Percentiles rank a stretch among this genome's conserved stretches.
Evolutionary conservation across 768 basidiomycete species (phyloP).

Genomic region (Candolleomyces aberdarensis): DNA sequence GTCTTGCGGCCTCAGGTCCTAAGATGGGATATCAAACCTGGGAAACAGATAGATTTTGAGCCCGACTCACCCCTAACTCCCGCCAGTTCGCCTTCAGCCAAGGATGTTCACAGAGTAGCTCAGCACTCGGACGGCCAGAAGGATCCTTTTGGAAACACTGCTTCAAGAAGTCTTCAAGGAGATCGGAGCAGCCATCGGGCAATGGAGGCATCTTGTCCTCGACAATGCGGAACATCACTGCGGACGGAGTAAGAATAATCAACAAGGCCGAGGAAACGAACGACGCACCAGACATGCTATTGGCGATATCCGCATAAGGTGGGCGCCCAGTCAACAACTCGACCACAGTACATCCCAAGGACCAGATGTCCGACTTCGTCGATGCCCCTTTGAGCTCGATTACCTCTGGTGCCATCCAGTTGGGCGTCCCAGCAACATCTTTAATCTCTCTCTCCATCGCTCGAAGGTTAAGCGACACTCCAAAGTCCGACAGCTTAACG

Average conservation of each 20-base stretch:
- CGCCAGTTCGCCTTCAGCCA: conserved; percentile 87
- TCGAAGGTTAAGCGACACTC: conserved; percentile 92
- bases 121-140: conserved; percentile 75
- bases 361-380: conserved; percentile 95
- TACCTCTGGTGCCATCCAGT: conserved; percentile 99
- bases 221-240: conserved; percentile 97
- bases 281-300: conserved; percentile 81
- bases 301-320: conserved; percentile 86
- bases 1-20: conserved; percentile 86
- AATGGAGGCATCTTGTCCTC: conserved; percentile 89
- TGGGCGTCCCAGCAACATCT: conserved; percentile 91
- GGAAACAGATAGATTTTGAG: conserved; percentile 10
- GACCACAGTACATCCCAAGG: conserved; percentile 89
- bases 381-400: conserved; percentile 94
- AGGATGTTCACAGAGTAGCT: conserved; percentile 81
- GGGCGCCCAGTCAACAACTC: conserved; percentile 91
- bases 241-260: conserved; percentile 9
- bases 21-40: conserved; percentile 19
- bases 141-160: conserved; percentile 93
- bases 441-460: conserved; percentile 85
- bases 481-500: conserved; percentile 96
- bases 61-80: conserved; percentile 58
- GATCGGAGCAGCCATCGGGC: conserved; percentile 75
- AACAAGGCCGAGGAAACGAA: conserved; percentile 9
- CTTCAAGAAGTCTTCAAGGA: conserved; percentile 75